Percentiles rank a stretch among this genome's conserved stretches.
Conservation (phyloP, 2,329 filamentous ascomycete genomes). For the Plenodomus biglobosus region DNA sequence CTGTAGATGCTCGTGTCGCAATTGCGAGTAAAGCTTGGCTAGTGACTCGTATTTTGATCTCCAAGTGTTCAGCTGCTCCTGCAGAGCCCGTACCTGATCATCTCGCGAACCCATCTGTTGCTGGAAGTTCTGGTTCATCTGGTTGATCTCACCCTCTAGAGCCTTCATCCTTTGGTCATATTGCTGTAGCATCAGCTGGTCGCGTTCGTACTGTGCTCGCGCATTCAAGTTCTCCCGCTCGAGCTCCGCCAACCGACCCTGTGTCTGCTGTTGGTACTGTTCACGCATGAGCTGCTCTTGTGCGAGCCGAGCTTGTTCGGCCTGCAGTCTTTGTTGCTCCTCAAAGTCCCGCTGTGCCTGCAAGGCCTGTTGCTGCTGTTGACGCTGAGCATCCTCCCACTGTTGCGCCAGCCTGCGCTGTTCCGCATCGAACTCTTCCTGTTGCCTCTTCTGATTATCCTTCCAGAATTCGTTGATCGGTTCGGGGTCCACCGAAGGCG, state of each 20-base stretch:
- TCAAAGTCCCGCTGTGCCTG: slow-evolving; percentile 95
- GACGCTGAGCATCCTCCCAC: slow-evolving; percentile 76
- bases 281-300: slow-evolving; percentile 88
- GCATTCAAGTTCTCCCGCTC: slow-evolving; percentile 95
- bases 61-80: slow-evolving; percentile 98
- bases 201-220: slow-evolving; percentile 91
- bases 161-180: slow-evolving; percentile 93
- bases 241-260: slow-evolving; percentile 91
- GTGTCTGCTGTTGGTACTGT: slow-evolving; percentile 90
- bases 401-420: slow-evolving; percentile 85
- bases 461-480: slow-evolving; percentile 99
- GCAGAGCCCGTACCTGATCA: slow-evolving; percentile 87
- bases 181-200: slow-evolving; percentile 94
- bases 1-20: slow-evolving; percentile 92
- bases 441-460: slow-evolving; percentile 84
- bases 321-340: slow-evolving; percentile 83
- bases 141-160: slow-evolving; percentile 80
- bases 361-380: slow-evolving; percentile 78
- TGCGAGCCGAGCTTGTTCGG: slow-evolving; percentile 86
- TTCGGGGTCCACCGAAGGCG: slow-evolving; percentile 78
- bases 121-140: slow-evolving; percentile 78
- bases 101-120: slow-evolving; percentile 89
- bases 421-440: slow-evolving; percentile 93
- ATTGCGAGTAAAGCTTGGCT: slow-evolving; percentile 94
- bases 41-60: slow-evolving; percentile 94